Conservation (phyloP, 78 protist species). For the Cavenderia fasciculata region DNA sequence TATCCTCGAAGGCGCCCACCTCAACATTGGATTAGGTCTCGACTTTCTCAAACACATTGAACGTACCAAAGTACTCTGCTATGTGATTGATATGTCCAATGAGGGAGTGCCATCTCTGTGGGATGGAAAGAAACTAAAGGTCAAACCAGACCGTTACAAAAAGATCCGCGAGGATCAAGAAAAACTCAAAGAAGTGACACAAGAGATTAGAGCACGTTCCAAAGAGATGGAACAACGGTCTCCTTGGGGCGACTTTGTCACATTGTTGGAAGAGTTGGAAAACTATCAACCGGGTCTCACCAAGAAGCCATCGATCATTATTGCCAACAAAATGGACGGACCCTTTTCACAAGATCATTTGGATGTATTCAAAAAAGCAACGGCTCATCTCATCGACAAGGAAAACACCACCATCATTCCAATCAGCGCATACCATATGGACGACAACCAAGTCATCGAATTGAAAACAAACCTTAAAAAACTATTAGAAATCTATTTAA, state of each 20-base stretch:
- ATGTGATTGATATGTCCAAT: constrained; percentile 76
- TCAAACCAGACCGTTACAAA: constrained; percentile 1
- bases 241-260: constrained; percentile 62
- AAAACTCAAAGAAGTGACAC: not conserved
- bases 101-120: constrained; percentile 33
- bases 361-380: constrained; percentile 37
- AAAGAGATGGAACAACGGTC: not conserved
- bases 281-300: constrained; percentile 39
- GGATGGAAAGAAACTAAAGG: constrained; percentile 7
- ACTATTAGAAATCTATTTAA: not conserved
- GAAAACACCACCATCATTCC: constrained; percentile 2
- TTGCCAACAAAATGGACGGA: constrained; percentile 80
- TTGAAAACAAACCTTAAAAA: not conserved
- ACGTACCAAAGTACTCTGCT: constrained; percentile 69
- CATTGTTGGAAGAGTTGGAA: constrained; percentile 60
- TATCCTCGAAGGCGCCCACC: constrained; percentile 86
- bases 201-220: not conserved
- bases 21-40: constrained; percentile 82
- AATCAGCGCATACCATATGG: not conserved
- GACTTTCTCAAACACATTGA: constrained; percentile 85
- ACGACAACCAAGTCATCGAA: not conserved
- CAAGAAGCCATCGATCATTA: constrained; percentile 44
- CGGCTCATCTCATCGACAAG: not conserved
- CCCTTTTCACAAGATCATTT: constrained; percentile 38
- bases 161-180: not conserved